Evolutionary conservation across 2,329 filamentous ascomycete genomes (phyloP).

Genomic region (Apiospora marii): DNA sequence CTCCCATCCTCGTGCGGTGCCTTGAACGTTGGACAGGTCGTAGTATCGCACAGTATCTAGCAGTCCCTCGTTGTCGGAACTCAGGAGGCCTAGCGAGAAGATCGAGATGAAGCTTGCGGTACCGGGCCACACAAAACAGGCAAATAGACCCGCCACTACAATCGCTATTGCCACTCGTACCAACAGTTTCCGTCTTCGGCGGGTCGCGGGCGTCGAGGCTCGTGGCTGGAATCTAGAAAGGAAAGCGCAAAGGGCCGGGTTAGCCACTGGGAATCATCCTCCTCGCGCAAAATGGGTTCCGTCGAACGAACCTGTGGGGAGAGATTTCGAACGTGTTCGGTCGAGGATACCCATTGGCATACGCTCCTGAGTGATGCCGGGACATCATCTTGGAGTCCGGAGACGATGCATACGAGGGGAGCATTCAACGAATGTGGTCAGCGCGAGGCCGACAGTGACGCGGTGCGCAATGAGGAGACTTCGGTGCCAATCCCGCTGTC

Average conservation of each 20-base stretch:
- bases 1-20: constrained; percentile 93
- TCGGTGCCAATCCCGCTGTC: neutral
- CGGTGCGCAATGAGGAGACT: neutral
- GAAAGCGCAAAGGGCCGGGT: constrained; percentile 31
- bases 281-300: neutral
- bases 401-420: constrained; percentile 64
- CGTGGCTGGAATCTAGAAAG: constrained; percentile 81
- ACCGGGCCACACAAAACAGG: constrained; percentile 78
- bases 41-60: constrained; percentile 97
- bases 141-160: constrained; percentile 69
- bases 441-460: constrained; percentile 13
- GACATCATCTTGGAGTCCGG: constrained; percentile 77
- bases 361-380: constrained; percentile 78
- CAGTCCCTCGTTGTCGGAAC: constrained; percentile 73
- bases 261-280: constrained; percentile 24
- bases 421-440: constrained; percentile 52
- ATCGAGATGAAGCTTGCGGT: constrained; percentile 66
- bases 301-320: constrained; percentile 76
- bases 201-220: constrained; percentile 72
- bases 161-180: constrained; percentile 69
- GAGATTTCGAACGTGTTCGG: constrained; percentile 85
- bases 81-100: constrained; percentile 75
- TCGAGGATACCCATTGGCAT: constrained; percentile 84
- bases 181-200: constrained; percentile 77
- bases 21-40: constrained; percentile 89